Conservation (phyloP, 805 yeast species). For the Nadsonia fulvescens region DNA sequence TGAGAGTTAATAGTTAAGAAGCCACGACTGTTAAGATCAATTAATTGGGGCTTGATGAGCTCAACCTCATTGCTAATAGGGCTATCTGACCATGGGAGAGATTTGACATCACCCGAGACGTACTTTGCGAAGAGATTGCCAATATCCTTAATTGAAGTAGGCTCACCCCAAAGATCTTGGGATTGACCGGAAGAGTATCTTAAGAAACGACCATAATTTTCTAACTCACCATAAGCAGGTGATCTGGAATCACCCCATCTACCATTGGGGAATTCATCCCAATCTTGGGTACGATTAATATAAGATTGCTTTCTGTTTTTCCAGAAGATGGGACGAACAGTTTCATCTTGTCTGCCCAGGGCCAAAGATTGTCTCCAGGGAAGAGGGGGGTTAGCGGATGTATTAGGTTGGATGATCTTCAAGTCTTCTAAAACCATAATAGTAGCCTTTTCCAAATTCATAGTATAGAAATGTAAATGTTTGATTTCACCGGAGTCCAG, state of each 20-base stretch:
- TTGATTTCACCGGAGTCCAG: slow-evolving; percentile 52
- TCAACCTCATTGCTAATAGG: slow-evolving; percentile 63
- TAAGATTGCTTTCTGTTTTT: slow-evolving; percentile 82
- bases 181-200: slow-evolving; percentile 65
- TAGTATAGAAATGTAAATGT: slow-evolving; percentile 90
- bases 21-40: slow-evolving; percentile 46
- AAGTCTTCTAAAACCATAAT: slow-evolving; percentile 70
- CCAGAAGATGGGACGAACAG: slow-evolving; percentile 93
- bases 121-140: slow-evolving; percentile 48
- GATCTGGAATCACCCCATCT: slow-evolving; percentile 97
- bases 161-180: slow-evolving; percentile 76
- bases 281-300: slow-evolving; percentile 71
- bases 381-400: slow-evolving; percentile 11
- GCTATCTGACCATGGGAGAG: slow-evolving; percentile 93
- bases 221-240: slow-evolving; percentile 90
- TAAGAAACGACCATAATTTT: slow-evolving; percentile 60
- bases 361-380: slow-evolving; percentile 92
- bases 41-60: slow-evolving; percentile 37
- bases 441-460: slow-evolving; percentile 89
- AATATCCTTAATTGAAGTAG: slow-evolving; percentile 40
- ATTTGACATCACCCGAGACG: slow-evolving; percentile 47
- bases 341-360: slow-evolving; percentile 60
- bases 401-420: slow-evolving; percentile 31
- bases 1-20: slow-evolving; percentile 82
- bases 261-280: slow-evolving; percentile 98